A percentile compares a stretch with the other conserved stretches of the same genome.
Conservation (phyloP, 257 asterid genomes). For the Oldenlandia corymbosa region DNA sequence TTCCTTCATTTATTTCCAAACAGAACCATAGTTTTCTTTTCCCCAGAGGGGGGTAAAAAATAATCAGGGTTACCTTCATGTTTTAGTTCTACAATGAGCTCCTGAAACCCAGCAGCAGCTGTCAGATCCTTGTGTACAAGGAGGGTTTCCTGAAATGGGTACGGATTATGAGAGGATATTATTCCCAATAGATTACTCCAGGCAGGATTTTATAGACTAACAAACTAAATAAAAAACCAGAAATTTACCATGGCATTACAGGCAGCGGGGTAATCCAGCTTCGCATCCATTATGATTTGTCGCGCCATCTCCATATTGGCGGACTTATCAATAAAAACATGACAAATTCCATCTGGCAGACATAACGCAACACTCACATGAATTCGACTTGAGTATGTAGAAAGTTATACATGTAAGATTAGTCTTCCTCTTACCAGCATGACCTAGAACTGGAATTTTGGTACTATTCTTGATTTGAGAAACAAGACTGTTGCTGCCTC, state of each 20-base stretch:
- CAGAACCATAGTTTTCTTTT: not conserved
- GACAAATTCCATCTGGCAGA: constrained; percentile 80
- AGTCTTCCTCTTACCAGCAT: constrained; percentile 52
- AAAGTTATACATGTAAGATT: not conserved
- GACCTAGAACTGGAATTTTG: constrained; percentile 87
- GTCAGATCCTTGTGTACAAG: constrained; percentile 72
- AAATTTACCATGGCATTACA: constrained; percentile 81
- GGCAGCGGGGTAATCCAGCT: constrained; percentile 86
- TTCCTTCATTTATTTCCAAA: no score
- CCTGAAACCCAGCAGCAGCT: constrained; percentile 37
- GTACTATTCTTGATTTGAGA: constrained; percentile 67
- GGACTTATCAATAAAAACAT: constrained; percentile 71
- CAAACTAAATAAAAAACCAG: no score
- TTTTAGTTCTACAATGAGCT: constrained; percentile 61
- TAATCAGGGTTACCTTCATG: constrained; percentile 44
- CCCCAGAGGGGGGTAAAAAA: no score
- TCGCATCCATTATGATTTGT: constrained; percentile 61
- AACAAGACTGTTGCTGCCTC: constrained; percentile 85
- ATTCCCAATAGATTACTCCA: not conserved
- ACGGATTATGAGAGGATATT: not conserved
- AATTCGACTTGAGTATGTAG: constrained; percentile 2
- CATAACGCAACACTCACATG: constrained; percentile 5
- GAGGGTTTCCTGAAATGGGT: constrained; percentile 55
- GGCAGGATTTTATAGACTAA: no score
- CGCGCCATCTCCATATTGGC: constrained; percentile 76